Base-by-base conservation (phyloP, 164 flowering plant species). In the Aristolochia californica region DNA sequence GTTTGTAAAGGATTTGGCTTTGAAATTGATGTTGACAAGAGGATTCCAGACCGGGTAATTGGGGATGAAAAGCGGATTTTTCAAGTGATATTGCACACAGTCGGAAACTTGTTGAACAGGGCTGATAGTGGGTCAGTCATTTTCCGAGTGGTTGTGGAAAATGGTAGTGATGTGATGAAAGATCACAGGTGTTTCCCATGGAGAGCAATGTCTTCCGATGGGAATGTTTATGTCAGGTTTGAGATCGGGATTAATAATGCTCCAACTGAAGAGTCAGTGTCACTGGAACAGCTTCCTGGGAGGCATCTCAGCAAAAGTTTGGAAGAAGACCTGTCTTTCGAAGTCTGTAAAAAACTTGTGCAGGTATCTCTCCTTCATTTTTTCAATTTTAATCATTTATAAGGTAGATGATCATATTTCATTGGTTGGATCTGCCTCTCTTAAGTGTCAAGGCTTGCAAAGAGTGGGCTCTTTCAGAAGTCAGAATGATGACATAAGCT, bases 61-160 rank as follows among this genome's bases (percentile, higher is more conserved):
- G 96, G 97, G 4, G 96, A 93, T 62, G 98, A 93, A 63, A 78
- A 77, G 56, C 80, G 98, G 59, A 77, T 88, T 56, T 81, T 93
- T 64, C 98, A 93, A 77, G 95, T 89, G 56, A 82, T 93, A 58
- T 55, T 93, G 69, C 98, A 93, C 73, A 85, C 87, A 88, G 72
- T 93, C 62, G 89, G 94, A 23, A 87, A 68, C 74, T 70, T 87
- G 34, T 64, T 93, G 78, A 70, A 72, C 60, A 63, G 77, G 45
- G 67, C 65, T 57, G 65, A 62, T 55, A 68, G 67, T 61, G 87
- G 83, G 38, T 52, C 56, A 16, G 66, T 84, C 18, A 61, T 53
- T 13, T 61, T 87, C 62, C 66, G 80, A 40, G 78, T 80, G 18
- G 56, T 53, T 27, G 43, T 69, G 5, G 83, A 77, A 25, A 69